Base-by-base conservation (phyloP, 768 basidiomycete genomes). In the Pseudohyphozyma bogoriensis region DNA sequence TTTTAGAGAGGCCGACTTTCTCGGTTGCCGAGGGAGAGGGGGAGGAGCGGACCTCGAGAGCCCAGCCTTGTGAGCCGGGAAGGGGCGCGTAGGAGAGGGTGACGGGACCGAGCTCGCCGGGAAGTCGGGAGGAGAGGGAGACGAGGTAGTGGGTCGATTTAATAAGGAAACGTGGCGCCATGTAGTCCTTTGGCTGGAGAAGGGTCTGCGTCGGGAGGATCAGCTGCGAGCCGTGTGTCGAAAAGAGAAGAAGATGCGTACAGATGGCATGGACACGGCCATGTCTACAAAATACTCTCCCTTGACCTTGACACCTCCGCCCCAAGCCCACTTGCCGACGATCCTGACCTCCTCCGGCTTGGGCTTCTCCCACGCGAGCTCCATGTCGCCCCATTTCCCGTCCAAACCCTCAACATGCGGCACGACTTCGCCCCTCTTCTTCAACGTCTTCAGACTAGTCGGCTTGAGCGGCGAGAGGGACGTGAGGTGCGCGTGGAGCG, bases 111-210 rank as follows among this genome's bases (percentile, higher is more conserved):
- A 54, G 54, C 3, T 51, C 37, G 16, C 24, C 7, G 18, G 59
- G 60, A 24, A 71, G 55, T n/a, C 35, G 80, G 11, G 80, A 77
- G 2, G 87, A 86, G 47, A 97, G 76, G 6, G 80, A 81, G 10
- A 90, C 85, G 24, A 96, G 80, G 74, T 89, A 99, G 71, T 86
- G 90, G 0, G 89, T 84, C 40, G 88, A 79, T 71, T 97, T 97
- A 71, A 92, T 86, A 72, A 93, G 92, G 72, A 86, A 90, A 15
- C 95, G 82, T 11, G 83, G 81, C 70, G 91, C 85, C 59, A 90
- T 77, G 65, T 89, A 88, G 71, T 97, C 92, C 72, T 97, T 99
- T 70, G 92, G 89, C 76, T 93, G 89, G 70, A 97, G 92, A n/a
- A 95, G 76, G 29, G 64, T 42, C 76, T 77, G 63, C n/a, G 44